Conservation (phyloP, 495 filamentous ascomycete genomes). For the Penicillium longicatenatum region DNA sequence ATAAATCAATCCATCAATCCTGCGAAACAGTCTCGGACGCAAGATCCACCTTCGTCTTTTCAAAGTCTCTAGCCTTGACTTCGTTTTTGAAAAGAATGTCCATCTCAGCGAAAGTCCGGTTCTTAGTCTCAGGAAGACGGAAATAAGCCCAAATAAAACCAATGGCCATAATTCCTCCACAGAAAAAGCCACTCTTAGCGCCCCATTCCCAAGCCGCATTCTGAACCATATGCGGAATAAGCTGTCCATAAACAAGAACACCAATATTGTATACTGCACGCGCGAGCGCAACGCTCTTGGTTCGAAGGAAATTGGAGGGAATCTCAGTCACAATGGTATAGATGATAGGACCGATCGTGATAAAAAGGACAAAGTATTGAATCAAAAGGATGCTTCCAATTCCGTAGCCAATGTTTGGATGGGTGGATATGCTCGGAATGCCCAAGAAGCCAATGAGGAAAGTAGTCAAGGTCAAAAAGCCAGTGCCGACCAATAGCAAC, state of each 20-base stretch:
- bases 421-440: conserved; percentile 50
- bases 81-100: conserved; percentile 41
- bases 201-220: conserved; percentile 62
- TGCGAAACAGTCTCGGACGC: conserved; percentile 3
- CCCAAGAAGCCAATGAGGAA: conserved; percentile 64
- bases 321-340: conserved; percentile 65
- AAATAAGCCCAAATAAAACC: conserved; percentile 50
- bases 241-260: conserved; percentile 62
- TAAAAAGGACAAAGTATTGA: conserved; percentile 59
- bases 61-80: conserved; percentile 33
- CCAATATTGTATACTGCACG: conserved; percentile 60
- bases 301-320: conserved; percentile 54
- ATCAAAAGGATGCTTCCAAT: conserved; percentile 54
- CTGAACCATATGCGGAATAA: conserved; percentile 69
- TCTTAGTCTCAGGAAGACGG: conserved; percentile 61
- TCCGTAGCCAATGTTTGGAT: conserved; percentile 26
- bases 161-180: conserved; percentile 53
- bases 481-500: conserved; percentile 63
- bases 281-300: conserved; percentile 63
- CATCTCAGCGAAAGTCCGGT: conserved; percentile 61
- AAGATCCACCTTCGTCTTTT: conserved; percentile 12
- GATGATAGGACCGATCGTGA: conserved; percentile 61
- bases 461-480: conserved; percentile 56
- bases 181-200: conserved; percentile 71
- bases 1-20: neutral